Conservation (phyloP, 768 basidiomycete genomes). For the Rhodotorula paludigena region DNA sequence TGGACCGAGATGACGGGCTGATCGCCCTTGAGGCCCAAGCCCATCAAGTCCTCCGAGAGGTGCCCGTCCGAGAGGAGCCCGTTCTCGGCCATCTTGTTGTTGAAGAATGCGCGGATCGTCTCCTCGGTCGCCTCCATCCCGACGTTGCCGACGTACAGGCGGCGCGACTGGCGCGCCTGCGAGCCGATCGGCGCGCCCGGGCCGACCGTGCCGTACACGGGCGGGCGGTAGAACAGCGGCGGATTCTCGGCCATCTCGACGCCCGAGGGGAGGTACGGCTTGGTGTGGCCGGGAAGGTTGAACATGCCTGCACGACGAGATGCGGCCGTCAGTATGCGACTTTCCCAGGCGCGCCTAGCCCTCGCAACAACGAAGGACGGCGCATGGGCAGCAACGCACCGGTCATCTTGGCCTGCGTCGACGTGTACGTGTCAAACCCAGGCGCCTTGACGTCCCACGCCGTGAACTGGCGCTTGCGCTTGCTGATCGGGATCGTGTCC, state of each 20-base stretch:
- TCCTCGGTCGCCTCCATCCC: slow-evolving; percentile 91
- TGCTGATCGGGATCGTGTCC: slow-evolving; percentile 70
- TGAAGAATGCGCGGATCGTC: slow-evolving; percentile 89
- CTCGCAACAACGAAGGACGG: too few relatives aligned
- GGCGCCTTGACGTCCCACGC: slow-evolving; percentile 96
- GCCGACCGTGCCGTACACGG: slow-evolving; percentile 53
- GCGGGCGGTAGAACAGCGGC: slow-evolving; percentile 36
- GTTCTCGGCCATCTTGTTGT: slow-evolving; percentile 90
- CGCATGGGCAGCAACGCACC: slow-evolving; percentile 53
- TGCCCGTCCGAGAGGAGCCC: slow-evolving; percentile 52
- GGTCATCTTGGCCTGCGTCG: slow-evolving; percentile 96
- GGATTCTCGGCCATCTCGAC: slow-evolving; percentile 57
- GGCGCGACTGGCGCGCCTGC: slow-evolving; percentile 73
- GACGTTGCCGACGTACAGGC: slow-evolving; percentile 95
- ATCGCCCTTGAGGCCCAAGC: slow-evolving; percentile 61
- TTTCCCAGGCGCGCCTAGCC: too few relatives aligned
- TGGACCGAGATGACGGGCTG: slow-evolving; percentile 87
- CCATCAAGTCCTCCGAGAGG: slow-evolving; percentile 44
- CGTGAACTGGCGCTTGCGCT: slow-evolving; percentile 80
- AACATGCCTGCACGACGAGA: slow-evolving; percentile 64
- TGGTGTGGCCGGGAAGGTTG: slow-evolving; percentile 73
- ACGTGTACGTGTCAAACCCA: slow-evolving; percentile 89
- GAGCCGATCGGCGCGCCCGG: slow-evolving; percentile 37
- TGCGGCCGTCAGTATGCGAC: not conserved
- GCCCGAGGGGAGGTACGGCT: slow-evolving; percentile 58